These are phyloP conservation scores for Saccharum spontaneum DNA, from an alignment of 176 grass and related monocot genomes.

Conservation along the genomic window DNA sequence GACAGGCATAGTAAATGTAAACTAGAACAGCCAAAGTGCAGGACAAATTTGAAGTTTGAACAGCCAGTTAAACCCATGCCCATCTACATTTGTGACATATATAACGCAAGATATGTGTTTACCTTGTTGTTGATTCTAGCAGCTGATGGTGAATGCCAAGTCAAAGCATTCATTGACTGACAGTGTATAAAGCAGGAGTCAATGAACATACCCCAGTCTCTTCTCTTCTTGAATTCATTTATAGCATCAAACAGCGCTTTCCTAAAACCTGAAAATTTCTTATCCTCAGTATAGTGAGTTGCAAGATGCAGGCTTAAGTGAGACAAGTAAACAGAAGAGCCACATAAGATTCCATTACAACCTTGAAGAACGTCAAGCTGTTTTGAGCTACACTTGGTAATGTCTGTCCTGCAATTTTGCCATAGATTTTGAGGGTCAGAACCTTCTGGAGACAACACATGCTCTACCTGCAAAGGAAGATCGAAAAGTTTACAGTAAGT, in stretches of 20 bases:
- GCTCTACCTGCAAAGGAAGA: conserved; percentile 58
- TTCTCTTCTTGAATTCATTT: conserved; percentile 60
- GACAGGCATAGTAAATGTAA: background rate
- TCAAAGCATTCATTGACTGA: conserved; percentile 55
- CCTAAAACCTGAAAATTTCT: conserved; percentile 56
- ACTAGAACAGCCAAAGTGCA: background rate
- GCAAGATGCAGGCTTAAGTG: background rate
- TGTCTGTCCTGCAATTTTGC: conserved; percentile 68
- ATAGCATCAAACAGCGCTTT: conserved; percentile 55
- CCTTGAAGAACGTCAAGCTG: conserved; percentile 72
- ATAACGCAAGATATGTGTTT: background rate
- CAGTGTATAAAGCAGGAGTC: conserved; percentile 81
- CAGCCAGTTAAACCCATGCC: background rate
- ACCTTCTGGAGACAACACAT: conserved; percentile 67
- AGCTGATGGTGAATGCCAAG: conserved; percentile 67
- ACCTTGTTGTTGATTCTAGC: conserved; percentile 76
- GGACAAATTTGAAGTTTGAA: background rate
- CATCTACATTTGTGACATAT: background rate
- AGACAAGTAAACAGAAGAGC: background rate
- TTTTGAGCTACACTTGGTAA: conserved; percentile 62
- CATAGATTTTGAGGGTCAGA: conserved; percentile 63
- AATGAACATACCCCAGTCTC: conserved; percentile 74
- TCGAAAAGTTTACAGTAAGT: background rate
- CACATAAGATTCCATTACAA: conserved; percentile 29
- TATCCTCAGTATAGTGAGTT: background rate